These are phyloP conservation scores for Backusella parvicylindrica DNA, from an alignment of 192 early-diverging fungal genomes.

Conservation along the genomic window DNA sequence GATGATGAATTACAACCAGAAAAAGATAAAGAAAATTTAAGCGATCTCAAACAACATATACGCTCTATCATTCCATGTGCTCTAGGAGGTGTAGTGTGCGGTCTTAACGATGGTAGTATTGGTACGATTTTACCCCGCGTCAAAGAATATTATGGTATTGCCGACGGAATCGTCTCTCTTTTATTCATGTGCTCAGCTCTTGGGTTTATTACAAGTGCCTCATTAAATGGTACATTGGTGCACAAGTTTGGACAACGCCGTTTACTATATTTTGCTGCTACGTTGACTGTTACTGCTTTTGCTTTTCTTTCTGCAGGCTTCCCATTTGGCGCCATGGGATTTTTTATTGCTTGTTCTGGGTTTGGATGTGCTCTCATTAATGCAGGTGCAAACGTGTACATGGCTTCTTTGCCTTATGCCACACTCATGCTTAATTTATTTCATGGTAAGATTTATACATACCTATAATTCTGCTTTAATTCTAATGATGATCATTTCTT, in stretches of 20 bases:
- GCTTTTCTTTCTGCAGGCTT: slow-evolving; percentile 21
- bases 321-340: slow-evolving; percentile 16
- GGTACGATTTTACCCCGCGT: slow-evolving; percentile 25
- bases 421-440: slow-evolving; percentile 28
- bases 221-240: slow-evolving; percentile 24
- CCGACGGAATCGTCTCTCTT: slow-evolving; percentile 20
- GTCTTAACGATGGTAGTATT: slow-evolving; percentile 22
- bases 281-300: slow-evolving; percentile 18
- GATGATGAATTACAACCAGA: not conserved
- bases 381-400: slow-evolving; percentile 27
- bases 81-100: not conserved
- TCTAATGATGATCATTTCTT: not conserved
- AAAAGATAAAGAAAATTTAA: not conserved
- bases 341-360: slow-evolving; percentile 21
- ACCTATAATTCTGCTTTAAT: too few relatives aligned
- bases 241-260: slow-evolving; percentile 4
- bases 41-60: slow-evolving; percentile 2
- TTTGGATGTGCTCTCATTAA: slow-evolving; percentile 21
- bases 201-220: slow-evolving; percentile 18
- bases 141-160: slow-evolving; percentile 30
- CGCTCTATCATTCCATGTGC: not conserved
- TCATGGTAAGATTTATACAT: slow-evolving; percentile 23
- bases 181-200: slow-evolving; percentile 21
- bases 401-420: slow-evolving; percentile 23
- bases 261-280: slow-evolving; percentile 8